phyloP scores from a whole-genome alignment of 176 grass and related monocot species.

The Tillandsia leiboldiana region DNA sequence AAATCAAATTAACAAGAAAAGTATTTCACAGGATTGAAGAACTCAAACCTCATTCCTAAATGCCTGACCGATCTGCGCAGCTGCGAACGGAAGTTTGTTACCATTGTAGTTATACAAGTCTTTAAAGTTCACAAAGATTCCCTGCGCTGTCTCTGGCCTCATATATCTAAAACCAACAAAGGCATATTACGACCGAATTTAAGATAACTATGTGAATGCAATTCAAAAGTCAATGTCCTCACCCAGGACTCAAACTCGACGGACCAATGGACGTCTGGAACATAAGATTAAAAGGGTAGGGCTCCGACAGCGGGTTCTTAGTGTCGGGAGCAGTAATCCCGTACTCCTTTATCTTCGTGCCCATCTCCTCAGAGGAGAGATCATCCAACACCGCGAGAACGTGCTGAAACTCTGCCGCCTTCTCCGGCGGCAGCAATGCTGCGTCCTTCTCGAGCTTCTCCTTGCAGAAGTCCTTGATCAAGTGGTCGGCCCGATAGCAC shows the following conservation, averaged over 20 bases:
- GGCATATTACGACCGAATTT: slow-evolving; percentile 4
- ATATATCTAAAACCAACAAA: slow-evolving; percentile 55
- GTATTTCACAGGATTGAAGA: neutral
- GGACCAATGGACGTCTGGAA: slow-evolving; percentile 99
- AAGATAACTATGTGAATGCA: slow-evolving; percentile 5
- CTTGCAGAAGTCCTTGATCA: slow-evolving; percentile 88
- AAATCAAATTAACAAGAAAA: neutral
- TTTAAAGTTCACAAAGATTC: slow-evolving; percentile 94
- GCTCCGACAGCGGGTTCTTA: slow-evolving; percentile 66
- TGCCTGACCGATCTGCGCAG: slow-evolving; percentile 85
- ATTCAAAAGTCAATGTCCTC: slow-evolving; percentile 20
- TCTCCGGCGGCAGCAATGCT: slow-evolving; percentile 36
- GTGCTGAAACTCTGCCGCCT: slow-evolving; percentile 40
- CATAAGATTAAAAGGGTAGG: slow-evolving; percentile 96
- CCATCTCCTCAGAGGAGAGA: slow-evolving; percentile 64
- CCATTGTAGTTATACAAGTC: slow-evolving; percentile 86
- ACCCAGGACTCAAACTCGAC: slow-evolving; percentile 68
- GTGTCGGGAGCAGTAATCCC: slow-evolving; percentile 84
- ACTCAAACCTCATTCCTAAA: slow-evolving; percentile 79
- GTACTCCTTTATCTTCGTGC: slow-evolving; percentile 84
- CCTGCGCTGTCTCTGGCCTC: slow-evolving; percentile 95
- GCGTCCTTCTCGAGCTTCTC: slow-evolving; percentile 65
- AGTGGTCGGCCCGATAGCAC: slow-evolving; percentile 87
- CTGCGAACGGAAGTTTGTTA: slow-evolving; percentile 78
- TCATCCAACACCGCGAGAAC: slow-evolving; percentile 80